Base-by-base conservation (phyloP, 805 yeast genomes). In the Candida tallmaniae region DNA sequence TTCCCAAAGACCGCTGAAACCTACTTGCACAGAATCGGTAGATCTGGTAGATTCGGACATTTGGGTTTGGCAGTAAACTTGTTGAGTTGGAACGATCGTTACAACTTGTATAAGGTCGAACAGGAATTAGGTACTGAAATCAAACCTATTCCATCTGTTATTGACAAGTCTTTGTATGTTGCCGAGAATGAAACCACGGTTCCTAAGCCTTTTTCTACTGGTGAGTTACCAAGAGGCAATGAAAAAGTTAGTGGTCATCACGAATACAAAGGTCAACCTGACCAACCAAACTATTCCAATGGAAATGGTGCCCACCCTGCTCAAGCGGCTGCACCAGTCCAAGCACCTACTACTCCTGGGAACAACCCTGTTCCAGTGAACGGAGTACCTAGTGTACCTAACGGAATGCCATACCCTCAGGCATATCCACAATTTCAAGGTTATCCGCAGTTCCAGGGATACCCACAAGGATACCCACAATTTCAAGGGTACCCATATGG, bases 1-100 rank as follows among this genome's bases (percentile, higher is more conserved):
- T 93, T 93, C 82, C 98, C 98, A 42, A 90, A 90, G 62, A 87
- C 83, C 35, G 97, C 97, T 6, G 98, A 93, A 62, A 93, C 97
- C 26, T 93, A 93, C 59, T 74, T 93, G 50, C 98, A 93, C 68
- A 84, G 97, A 74, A 93, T 90, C 50, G 97, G 97, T 74, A 87
- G 98, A 72, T 88, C 97, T 6, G 97, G 98, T 48, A 85, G 98
- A 73, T 93, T 86, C 54, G 98, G 98, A 47, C 98, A 93, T 60
- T 78, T 89, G 56, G 98, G 98, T 73, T 74, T 93, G 57, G 98
- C 98, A 21, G 88, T 93, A 55, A 93, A 93, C 66, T 76, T 93
- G 52, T 87, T 93, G 68, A 86, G 89, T 60, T 90, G 97, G 96
- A 80, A 88, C 53, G 98, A 93, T 60, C 78, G 97, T 57, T 88